Conservation (phyloP, 2,329 filamentous ascomycete species). For the Neospermospora avenae region DNA sequence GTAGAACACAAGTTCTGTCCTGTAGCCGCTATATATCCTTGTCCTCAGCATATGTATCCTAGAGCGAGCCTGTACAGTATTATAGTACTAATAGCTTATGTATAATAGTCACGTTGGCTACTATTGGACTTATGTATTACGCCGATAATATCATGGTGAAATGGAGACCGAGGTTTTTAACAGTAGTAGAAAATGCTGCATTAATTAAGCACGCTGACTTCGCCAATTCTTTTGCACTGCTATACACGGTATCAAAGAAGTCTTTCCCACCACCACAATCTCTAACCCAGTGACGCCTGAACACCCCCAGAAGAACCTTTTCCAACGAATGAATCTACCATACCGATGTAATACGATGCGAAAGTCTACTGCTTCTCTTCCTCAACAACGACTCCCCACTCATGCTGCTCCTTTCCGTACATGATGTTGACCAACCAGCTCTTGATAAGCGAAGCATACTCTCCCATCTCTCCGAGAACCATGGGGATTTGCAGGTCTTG, state of each 20-base stretch:
- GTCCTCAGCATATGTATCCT: too few species aligned
- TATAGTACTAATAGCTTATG: too few species aligned
- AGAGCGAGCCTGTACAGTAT: too few species aligned
- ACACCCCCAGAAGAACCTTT: not conserved
- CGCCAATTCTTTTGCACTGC: not conserved
- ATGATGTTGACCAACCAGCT: conserved; percentile 68
- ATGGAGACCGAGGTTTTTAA: too few species aligned
- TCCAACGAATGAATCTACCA: not conserved
- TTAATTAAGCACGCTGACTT: not conserved
- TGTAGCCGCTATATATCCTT: too few species aligned
- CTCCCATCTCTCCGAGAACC: conserved; percentile 50
- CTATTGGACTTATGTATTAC: too few species aligned
- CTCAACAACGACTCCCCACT: conserved; percentile 66
- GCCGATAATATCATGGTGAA: too few species aligned
- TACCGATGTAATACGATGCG: not conserved
- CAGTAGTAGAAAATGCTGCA: not conserved
- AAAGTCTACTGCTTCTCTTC: conserved; percentile 38
- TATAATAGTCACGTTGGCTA: too few species aligned
- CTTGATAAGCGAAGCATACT: conserved; percentile 62
- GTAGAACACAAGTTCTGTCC: too few species aligned
- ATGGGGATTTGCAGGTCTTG: conserved; percentile 61
- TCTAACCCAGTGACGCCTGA: not conserved
- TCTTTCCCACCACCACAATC: not conserved
- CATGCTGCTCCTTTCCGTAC: conserved; percentile 63
- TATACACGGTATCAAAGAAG: not conserved